phyloP scores from a whole-genome alignment of 2,329 filamentous ascomycete genomes.

The Pleurostoma richardsiae region DNA sequence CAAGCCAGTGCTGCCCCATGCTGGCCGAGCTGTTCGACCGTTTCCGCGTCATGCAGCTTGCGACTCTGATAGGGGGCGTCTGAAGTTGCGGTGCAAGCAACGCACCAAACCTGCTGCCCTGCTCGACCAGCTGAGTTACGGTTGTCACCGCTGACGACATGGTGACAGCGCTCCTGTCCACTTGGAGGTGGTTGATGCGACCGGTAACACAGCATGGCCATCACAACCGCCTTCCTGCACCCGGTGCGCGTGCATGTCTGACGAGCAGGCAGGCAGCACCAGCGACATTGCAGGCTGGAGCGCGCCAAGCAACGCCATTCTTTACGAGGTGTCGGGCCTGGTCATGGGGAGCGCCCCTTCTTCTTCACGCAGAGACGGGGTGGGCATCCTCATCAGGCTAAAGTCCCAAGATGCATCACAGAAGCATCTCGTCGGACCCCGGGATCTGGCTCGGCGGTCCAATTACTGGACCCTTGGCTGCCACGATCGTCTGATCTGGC shows the following conservation, averaged over 20 bases:
- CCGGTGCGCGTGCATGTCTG: not conserved
- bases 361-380: not conserved
- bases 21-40: too few species aligned
- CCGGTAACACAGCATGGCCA: not conserved
- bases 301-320: not conserved
- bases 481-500: slow-evolving; percentile 8
- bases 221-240: not conserved
- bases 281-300: not conserved
- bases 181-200: too few species aligned
- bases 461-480: slow-evolving; percentile 3
- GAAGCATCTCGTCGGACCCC: not conserved
- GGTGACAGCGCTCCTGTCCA: too few species aligned
- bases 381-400: not conserved
- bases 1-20: too few species aligned
- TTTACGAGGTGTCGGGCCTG: not conserved
- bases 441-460: slow-evolving; percentile 2
- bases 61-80: too few species aligned
- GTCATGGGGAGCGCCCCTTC: not conserved
- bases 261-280: not conserved
- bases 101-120: too few species aligned
- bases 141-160: too few species aligned
- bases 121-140: too few species aligned
- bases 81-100: too few species aligned
- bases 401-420: not conserved
- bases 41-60: too few species aligned